Evolutionary conservation across 2,329 filamentous ascomycete species (phyloP), one percentile per base, ranked within the genome.

Genomic region (Alternaria conjuncta): DNA sequence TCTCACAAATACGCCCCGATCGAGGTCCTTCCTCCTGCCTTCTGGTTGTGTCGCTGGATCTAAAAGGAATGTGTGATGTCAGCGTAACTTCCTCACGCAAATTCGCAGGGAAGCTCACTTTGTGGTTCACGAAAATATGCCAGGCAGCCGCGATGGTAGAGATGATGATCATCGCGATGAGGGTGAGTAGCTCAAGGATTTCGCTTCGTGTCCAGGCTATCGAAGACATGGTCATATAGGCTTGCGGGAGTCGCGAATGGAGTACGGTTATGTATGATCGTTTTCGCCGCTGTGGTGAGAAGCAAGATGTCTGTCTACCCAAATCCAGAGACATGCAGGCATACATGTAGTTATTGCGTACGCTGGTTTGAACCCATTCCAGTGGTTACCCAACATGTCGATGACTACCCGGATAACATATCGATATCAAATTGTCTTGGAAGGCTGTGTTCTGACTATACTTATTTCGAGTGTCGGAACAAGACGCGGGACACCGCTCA

Each of bases 281-380:
- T 5, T n/a, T 1, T 0, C 8, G 15, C 15, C 2, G 15, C 36
- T n/a, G 9, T 41, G 1, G n/a, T 18, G 9, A 1, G 36, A 18
- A 41, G 36, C n/a, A 1, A 41, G 36, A 41, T 18, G n/a, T 41
- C 36, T 18, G n/a, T 41, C 3, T 18, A 18, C n/a, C 36, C 15
- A 18, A 41, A 6, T 0, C 3, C 15, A 6, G 9, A 41, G 36
- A 0, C 1, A 0, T 41, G 6, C 36, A 0, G 9, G 15, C 8
- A 41, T 41, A 41, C 11, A 41, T 41, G n/a, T 41, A 41, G 36
- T 18, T 10, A 1, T 41, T n/a, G 0, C 8, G 32, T 2, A 41
- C 2, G 0, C 1, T 41, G 32, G 4, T n/a, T 0, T 5, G 15
- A 41, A 2, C 0, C 0, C 15, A 10, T n/a, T 41, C 2, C 7